Percentiles rank a stretch among this genome's conserved stretches.
Conservation (phyloP, 768 basidiomycete species). For the Boletus rubescentipes region DNA sequence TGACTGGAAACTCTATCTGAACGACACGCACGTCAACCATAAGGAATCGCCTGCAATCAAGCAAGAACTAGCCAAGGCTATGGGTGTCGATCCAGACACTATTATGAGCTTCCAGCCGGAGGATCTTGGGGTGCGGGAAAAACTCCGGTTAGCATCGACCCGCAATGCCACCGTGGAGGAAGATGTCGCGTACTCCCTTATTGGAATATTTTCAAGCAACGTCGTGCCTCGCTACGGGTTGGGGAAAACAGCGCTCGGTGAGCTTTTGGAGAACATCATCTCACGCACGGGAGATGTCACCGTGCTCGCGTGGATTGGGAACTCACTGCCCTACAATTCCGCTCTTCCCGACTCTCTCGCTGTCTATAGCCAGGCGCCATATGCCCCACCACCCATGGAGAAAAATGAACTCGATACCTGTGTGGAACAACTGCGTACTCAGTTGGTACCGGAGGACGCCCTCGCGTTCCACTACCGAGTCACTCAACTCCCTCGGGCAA, state of each 20-base stretch:
- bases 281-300: slow-evolving; percentile 4
- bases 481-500: background rate
- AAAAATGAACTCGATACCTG: background rate
- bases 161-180: slow-evolving; percentile 6
- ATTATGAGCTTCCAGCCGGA: slow-evolving; percentile 2
- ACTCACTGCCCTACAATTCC: slow-evolving; percentile 5
- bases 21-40: slow-evolving; percentile 6
- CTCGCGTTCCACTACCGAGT: background rate
- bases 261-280: slow-evolving; percentile 5
- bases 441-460: background rate
- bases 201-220: slow-evolving; percentile 14
- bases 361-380: background rate
- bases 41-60: slow-evolving; percentile 9
- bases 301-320: slow-evolving; percentile 8
- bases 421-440: background rate
- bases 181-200: slow-evolving; percentile 10
- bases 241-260: slow-evolving; percentile 1
- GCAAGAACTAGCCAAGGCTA: slow-evolving; percentile 7
- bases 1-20: slow-evolving; percentile 8
- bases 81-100: background rate
- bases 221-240: slow-evolving; percentile 1
- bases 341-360: slow-evolving; percentile 6
- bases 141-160: slow-evolving; percentile 5
- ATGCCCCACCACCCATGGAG: background rate
- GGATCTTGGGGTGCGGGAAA: slow-evolving; percentile 4